Conservation (phyloP, 169 alveolate genomes). For the Plasmodium gonderi region DNA sequence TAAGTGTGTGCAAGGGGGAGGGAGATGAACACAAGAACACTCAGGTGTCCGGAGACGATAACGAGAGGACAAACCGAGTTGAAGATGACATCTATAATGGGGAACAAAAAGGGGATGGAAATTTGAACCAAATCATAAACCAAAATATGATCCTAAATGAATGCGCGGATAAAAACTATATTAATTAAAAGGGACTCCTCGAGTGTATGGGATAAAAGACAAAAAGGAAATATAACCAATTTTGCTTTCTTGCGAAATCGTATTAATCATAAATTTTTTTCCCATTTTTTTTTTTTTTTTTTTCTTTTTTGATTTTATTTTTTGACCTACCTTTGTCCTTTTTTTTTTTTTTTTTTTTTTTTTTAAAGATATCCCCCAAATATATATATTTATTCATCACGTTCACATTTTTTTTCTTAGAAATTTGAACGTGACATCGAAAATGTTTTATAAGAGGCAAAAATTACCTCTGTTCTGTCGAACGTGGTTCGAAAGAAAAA, state of each 20-base stretch:
- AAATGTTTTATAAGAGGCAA: neutral
- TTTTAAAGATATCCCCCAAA: neutral
- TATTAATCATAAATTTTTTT: too few relatives aligned
- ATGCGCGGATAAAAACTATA: neutral
- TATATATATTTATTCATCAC: neutral
- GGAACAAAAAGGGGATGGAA: neutral
- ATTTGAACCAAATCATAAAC: neutral
- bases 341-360: neutral
- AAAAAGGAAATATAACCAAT: neutral
- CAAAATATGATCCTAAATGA: conserved; percentile 6
- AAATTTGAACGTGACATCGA: neutral
- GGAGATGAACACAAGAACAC: conserved; percentile 23
- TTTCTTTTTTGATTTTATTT: neutral
- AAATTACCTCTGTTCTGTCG: neutral
- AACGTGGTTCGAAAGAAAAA: neutral
- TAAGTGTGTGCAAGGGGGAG: conserved; percentile 29
- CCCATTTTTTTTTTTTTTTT: too few relatives aligned
- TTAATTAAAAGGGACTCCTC: neutral
- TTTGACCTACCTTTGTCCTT: too few relatives aligned
- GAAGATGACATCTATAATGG: neutral
- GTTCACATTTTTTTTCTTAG: neutral
- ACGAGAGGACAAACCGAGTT: neutral
- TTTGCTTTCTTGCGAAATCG: neutral
- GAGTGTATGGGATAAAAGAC: neutral
- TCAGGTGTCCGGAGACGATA: neutral